A percentile compares a stretch with the other conserved stretches of the same genome.
Conservation (phyloP, 2,329 filamentous ascomycete genomes). For the Sporothrix globosa region DNA sequence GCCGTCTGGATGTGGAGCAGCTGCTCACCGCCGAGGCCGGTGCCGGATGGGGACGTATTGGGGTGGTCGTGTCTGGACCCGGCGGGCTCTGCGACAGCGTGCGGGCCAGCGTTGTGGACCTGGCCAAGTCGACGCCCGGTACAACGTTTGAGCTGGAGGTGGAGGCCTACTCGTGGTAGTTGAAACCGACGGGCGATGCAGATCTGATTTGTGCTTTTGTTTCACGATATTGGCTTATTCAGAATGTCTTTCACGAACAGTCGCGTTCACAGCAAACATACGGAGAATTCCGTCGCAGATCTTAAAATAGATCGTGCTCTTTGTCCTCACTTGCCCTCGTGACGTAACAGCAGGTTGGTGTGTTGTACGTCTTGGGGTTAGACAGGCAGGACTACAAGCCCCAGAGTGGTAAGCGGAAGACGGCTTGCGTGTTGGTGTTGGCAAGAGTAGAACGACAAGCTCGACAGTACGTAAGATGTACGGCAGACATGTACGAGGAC, state of each 20-base stretch:
- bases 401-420: too few relatives aligned
- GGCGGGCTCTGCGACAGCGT: constrained; percentile 8
- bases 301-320: not conserved
- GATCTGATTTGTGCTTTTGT: too few relatives aligned
- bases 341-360: not conserved
- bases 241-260: too few relatives aligned
- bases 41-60: not conserved
- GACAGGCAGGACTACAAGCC: not conserved
- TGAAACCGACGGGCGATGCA: not conserved
- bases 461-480: too few relatives aligned
- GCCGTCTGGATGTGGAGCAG: not conserved
- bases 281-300: not conserved
- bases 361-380: not conserved
- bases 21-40: not conserved
- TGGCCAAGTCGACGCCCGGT: not conserved
- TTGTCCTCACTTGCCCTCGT: not conserved
- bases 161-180: constrained; percentile 14
- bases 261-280: too few relatives aligned
- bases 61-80: not conserved
- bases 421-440: too few relatives aligned
- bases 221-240: too few relatives aligned
- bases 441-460: too few relatives aligned
- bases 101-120: not conserved
- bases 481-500: too few relatives aligned
- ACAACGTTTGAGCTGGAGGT: constrained; percentile 4